Percentiles rank a stretch among this genome's conserved stretches.
These are phyloP conservation scores for Beta lomatogona DNA, from an alignment of 179 eudicot species.

Conservation along the genomic window DNA sequence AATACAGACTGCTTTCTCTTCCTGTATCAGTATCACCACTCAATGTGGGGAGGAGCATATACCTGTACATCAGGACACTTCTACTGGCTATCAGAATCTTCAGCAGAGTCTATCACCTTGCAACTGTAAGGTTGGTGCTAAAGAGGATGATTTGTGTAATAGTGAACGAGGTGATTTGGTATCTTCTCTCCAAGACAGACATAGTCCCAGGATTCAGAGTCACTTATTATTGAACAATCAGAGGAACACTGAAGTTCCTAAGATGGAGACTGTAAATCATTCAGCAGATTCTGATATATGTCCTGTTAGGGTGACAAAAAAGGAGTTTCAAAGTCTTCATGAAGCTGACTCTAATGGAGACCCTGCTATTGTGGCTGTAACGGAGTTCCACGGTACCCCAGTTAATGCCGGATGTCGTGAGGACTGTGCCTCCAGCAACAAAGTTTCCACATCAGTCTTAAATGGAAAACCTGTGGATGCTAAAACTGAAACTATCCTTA, in stretches of 20 bases:
- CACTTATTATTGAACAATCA: conserved; percentile 22
- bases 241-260: conserved; percentile 25
- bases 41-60: conserved; percentile 39
- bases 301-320: conserved; percentile 29
- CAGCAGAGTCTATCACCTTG: conserved; percentile 21
- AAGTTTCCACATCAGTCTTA: conserved; percentile 32
- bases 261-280: conserved; percentile 26
- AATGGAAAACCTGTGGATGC: conserved; percentile 36
- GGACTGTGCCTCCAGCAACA: conserved; percentile 32
- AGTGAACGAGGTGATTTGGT: conserved; percentile 29
- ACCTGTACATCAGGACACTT: conserved; percentile 30
- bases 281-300: conserved; percentile 28
- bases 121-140: conserved; percentile 22
- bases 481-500: conserved; percentile 35
- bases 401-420: conserved; percentile 25
- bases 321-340: conserved; percentile 29
- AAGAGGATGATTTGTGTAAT: conserved; percentile 24
- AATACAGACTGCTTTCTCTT: conserved; percentile 39
- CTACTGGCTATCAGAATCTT: conserved; percentile 28
- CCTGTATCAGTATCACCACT: conserved; percentile 32
- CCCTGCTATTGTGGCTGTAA: conserved; percentile 24
- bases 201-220: conserved; percentile 19
- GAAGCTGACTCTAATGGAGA: conserved; percentile 27
- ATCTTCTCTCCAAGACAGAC: conserved; percentile 31
- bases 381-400: conserved; percentile 28